These are phyloP conservation scores for Eutrema japonicum DNA, from an alignment of 345 rosid species.

Conservation along the genomic window DNA sequence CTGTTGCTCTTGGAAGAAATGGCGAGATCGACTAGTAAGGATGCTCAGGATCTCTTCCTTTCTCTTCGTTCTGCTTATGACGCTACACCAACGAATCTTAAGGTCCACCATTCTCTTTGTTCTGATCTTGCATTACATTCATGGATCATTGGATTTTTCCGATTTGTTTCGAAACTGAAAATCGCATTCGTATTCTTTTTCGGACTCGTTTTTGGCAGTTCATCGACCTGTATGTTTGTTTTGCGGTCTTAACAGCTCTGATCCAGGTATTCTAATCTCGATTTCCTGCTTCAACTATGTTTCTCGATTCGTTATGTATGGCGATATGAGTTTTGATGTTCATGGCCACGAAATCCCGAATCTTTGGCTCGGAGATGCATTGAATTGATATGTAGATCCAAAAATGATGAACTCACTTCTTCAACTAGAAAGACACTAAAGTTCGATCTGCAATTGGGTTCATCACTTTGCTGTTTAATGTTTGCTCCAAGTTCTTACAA, in stretches of 20 bases:
- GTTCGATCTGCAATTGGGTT: background rate
- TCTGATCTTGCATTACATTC: background rate
- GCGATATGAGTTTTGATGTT: background rate
- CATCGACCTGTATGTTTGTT: slow-evolving; percentile 82
- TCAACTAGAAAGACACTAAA: too few species aligned
- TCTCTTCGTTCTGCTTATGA: slow-evolving; percentile 76
- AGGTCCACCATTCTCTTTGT: slow-evolving; percentile 47
- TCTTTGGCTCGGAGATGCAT: background rate
- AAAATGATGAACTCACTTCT: background rate
- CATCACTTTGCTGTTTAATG: slow-evolving; percentile 7
- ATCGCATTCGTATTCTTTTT: too few species aligned
- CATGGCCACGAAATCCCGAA: background rate
- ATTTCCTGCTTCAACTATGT: background rate
- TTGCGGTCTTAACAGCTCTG: slow-evolving; percentile 75
- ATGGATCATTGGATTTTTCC: slow-evolving; percentile 3
- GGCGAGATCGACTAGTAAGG: slow-evolving; percentile 66
- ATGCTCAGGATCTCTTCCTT: slow-evolving; percentile 68
- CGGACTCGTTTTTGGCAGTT: slow-evolving; percentile 48
- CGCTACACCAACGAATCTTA: slow-evolving; percentile 69
- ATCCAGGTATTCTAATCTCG: slow-evolving; percentile 61
- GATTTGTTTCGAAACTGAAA: background rate
- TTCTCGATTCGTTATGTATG: slow-evolving; percentile 1
- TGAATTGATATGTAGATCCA: background rate
- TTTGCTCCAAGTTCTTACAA: background rate
- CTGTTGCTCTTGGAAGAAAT: slow-evolving; percentile 39